phyloP scores from a whole-genome alignment of 2,329 filamentous ascomycete species.

The Calycina herbarum region DNA sequence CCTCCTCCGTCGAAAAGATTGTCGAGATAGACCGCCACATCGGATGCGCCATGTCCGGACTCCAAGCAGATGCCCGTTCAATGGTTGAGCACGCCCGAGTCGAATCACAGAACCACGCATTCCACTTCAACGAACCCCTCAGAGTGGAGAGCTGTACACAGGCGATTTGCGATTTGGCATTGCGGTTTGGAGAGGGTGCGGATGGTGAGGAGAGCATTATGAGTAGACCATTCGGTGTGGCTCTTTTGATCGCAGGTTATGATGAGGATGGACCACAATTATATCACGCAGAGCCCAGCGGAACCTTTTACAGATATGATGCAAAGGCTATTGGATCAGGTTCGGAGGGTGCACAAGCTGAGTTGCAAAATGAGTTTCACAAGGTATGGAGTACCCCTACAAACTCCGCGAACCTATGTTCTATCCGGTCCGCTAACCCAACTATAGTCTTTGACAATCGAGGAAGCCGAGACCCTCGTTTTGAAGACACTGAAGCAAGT shows the following conservation, averaged over 20 bases:
- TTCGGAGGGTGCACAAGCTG: conserved; percentile 94
- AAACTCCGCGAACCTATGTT: neutral
- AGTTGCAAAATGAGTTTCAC: conserved; percentile 98
- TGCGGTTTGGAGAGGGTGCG: conserved; percentile 95
- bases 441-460: conserved; percentile 78
- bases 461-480: conserved; percentile 90
- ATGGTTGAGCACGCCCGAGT: conserved; percentile 99
- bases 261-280: conserved; percentile 96
- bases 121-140: conserved; percentile 96
- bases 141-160: conserved; percentile 98
- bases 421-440: conserved; percentile 23
- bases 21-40: conserved; percentile 99
- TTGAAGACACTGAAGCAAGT: conserved; percentile 99
- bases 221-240: conserved; percentile 95
- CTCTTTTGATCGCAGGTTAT: conserved; percentile 91
- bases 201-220: conserved; percentile 99
- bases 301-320: conserved; percentile 98
- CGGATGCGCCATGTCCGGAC: conserved; percentile 96
- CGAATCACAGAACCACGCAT: conserved; percentile 94
- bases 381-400: conserved; percentile 53
- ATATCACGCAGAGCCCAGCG: conserved; percentile 97
- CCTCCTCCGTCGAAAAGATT: conserved; percentile 98
- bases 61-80: conserved; percentile 95
- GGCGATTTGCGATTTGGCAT: conserved; percentile 94
- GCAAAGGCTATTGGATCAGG: conserved; percentile 98